phyloP scores from a whole-genome alignment of 2,329 filamentous ascomycete genomes.

The Xylaria sp. region DNA sequence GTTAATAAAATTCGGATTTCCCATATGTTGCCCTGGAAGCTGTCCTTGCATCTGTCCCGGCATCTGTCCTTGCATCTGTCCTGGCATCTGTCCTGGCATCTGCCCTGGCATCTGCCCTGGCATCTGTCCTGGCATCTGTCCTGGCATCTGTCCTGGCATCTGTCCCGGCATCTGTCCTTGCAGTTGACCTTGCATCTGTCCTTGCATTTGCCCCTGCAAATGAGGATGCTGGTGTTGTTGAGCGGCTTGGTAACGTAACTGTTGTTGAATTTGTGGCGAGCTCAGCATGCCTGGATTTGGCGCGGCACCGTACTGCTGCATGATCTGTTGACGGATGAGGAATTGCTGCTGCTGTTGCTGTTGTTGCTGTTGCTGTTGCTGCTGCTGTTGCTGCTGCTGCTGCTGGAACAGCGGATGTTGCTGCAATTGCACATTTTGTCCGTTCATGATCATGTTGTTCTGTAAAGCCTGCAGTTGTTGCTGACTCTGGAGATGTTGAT shows the following conservation, averaged over 20 bases:
- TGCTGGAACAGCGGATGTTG: constrained; percentile 32
- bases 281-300: constrained; percentile 36
- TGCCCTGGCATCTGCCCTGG: constrained; percentile 34
- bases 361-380: constrained; percentile 3
- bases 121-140: constrained; percentile 27
- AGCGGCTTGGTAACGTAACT: constrained; percentile 34
- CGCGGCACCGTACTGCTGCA: constrained; percentile 35
- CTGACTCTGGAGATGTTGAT: constrained; percentile 30
- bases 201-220: constrained; percentile 34
- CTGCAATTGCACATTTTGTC: constrained; percentile 35
- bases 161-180: constrained; percentile 31
- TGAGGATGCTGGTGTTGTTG: constrained; percentile 25
- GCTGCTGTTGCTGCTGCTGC: constrained; percentile 33
- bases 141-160: constrained; percentile 34
- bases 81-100: constrained; percentile 29
- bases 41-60: constrained; percentile 29
- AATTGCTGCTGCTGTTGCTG: constrained; percentile 34
- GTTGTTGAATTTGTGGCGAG: constrained; percentile 35
- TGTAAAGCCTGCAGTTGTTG: constrained; percentile 31
- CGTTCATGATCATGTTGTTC: constrained; percentile 28
- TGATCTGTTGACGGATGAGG: constrained; percentile 38
- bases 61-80: constrained; percentile 34
- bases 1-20: constrained; percentile 41
- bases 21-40: constrained; percentile 38
- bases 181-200: constrained; percentile 27